Base-by-base conservation (phyloP, 306 rosid species). In the Prunus campanulata region DNA sequence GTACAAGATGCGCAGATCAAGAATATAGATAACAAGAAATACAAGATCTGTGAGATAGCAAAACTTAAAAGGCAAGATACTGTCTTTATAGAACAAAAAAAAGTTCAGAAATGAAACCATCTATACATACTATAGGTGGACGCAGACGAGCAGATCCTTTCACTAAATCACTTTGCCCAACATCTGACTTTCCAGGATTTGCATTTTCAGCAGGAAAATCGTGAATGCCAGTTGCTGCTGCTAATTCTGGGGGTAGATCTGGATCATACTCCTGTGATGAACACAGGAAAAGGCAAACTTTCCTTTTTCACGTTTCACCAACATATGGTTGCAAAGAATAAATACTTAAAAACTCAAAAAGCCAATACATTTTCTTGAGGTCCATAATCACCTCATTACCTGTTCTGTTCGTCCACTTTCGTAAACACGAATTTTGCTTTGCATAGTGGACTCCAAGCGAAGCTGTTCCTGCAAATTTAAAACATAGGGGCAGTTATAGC, bases 391-490 rank as follows among this genome's bases (percentile, higher is more conserved):
- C 63, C 65, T 32, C 59, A 35, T 73, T 86, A 92, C 99, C 91
- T 92, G 96, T 83, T 92, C 99, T 72, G 97, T 83, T 77, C 99
- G 88, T 71, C 97, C 98, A 87, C 99, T 92, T 85, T 96, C 99
- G 25, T 96, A 92, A 64, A 96, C 99, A 30, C 96, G 96, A 78
- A 96, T 96, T 85, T 89, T 96, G 89, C 97, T 92, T 88, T 96
- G 99, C 99, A 96, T 96, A 8, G 99, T 96, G 79, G 97, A 87
- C 88, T 96, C 99, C 82, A 96, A 77, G 76, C 99, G 99, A 32
- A 92, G 91, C 84, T 91, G 99, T 82, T 96, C 99, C 99, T 96
- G 83, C 42, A 83, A 75, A 81, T 68, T 44, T 64, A 72, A 75
- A 74, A 32, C 62, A 48, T 44, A 76, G 62, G 78, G n/a, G 18